A percentile compares a stretch with the other conserved stretches of the same genome.
phyloP scores from a whole-genome alignment of 768 basidiomycete genomes.

The Mycena rosella region DNA sequence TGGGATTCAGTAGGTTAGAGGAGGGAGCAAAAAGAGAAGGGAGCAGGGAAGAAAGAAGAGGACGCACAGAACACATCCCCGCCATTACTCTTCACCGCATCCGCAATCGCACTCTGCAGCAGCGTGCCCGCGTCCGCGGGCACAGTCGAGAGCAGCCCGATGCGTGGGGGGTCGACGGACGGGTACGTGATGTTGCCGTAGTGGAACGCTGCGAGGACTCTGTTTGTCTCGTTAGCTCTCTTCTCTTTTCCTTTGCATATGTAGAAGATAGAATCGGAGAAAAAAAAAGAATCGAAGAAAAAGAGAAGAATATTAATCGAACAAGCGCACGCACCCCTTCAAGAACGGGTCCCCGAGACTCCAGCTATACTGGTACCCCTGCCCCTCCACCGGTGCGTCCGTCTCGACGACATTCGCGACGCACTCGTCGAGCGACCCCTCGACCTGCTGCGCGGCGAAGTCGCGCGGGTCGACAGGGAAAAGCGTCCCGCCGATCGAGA shows the following conservation, averaged over 20 bases:
- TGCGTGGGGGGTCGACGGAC: conserved; percentile 73
- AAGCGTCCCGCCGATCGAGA: conserved; percentile 74
- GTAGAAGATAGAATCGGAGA: too few relatives aligned
- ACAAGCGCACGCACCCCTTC: conserved; percentile 73
- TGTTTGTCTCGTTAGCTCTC: conserved; percentile 38
- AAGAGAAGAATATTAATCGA: too few relatives aligned
- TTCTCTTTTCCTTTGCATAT: too few relatives aligned
- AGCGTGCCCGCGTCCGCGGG: conserved; percentile 61
- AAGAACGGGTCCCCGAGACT: conserved; percentile 83
- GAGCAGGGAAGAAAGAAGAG: neutral
- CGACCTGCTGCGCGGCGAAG: conserved; percentile 61
- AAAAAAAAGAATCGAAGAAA: too few relatives aligned
- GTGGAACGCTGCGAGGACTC: conserved; percentile 76
- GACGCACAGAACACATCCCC: conserved; percentile 52
- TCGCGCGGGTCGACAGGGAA: conserved; percentile 86
- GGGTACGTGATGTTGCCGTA: conserved; percentile 74
- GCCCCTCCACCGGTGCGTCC: conserved; percentile 67
- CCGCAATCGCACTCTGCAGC: conserved; percentile 50
- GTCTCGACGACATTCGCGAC: conserved; percentile 68
- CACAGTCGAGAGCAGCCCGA: conserved; percentile 81
- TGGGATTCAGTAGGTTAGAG: too few relatives aligned
- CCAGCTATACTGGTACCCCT: conserved; percentile 79
- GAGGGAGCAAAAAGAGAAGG: too few relatives aligned
- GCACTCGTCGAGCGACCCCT: conserved; percentile 59
- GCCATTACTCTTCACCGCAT: conserved; percentile 48